Base-by-base conservation (phyloP, 2,329 filamentous ascomycete genomes). In the Raffaelea ambrosiae region DNA sequence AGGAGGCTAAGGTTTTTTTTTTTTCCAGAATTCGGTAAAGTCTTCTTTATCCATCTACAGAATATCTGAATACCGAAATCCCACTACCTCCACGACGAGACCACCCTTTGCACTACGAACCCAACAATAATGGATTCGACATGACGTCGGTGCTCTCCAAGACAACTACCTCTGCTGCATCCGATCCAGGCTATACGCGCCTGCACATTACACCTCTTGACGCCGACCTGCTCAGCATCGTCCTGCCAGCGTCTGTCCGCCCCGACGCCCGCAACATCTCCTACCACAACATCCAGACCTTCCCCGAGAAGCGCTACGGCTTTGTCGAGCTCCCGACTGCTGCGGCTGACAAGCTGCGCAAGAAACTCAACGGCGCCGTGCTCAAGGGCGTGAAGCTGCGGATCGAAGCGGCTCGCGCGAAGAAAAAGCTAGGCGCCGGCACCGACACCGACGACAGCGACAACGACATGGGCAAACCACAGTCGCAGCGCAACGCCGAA, bases 171-270 rank as follows among this genome's bases (percentile, higher is more conserved):
- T 29, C 26, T 13, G 13, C 26, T 29, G 18, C 40, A n/a, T 38
- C 50, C 21, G 46, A 45, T 16, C 36, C 46, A 14, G 49, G 58
- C 29, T 72, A 69, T 58, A 70, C 67, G 33, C 79, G 88, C 57
- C 77, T 98, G 46, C 88, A 98, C 67, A 93, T 98, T 58, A 84
- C 87, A 16, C 93, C 93, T 43, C 77, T 98, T 56, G 88, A 83
- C 58, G 71, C 84, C 36, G 79, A 84, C 8, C 77, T 97, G 18
- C 72, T 93, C 48, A 75, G 78, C 48, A 72, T 84, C 43, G 78
- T 94, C 51, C 66, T 98, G 43, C 81, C 87, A 20, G 72, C 83
- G 1, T 76, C 83, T 1, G 61, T 87, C 14, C 77, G 81, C 33
- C 72, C 80, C 14, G 70, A 71, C 41, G 88, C 87, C 19, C 80